phyloP scores from a whole-genome alignment of 2,329 filamentous ascomycete genomes.

The Aspergillus brasiliensis region DNA sequence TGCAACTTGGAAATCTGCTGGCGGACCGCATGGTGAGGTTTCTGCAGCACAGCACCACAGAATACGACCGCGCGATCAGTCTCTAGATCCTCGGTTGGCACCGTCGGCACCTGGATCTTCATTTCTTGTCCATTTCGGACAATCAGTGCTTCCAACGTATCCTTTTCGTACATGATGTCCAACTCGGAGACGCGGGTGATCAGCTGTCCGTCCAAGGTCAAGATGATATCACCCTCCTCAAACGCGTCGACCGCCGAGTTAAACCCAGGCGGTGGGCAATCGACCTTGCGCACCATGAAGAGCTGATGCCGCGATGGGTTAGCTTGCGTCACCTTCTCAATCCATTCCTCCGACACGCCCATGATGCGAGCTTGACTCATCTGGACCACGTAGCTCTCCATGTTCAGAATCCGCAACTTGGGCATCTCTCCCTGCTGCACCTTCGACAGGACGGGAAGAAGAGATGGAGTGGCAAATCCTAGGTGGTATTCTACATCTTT shows the following conservation, averaged over 20 bases:
- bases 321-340: constrained; percentile 80
- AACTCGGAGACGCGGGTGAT: constrained; percentile 92
- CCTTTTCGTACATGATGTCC: constrained; percentile 93
- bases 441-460: constrained; percentile 84
- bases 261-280: constrained; percentile 57
- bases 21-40: constrained; percentile 91
- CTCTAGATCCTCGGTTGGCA: constrained; percentile 86
- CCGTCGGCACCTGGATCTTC: constrained; percentile 75
- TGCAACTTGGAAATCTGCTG: constrained; percentile 97
- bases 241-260: constrained; percentile 61
- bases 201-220: constrained; percentile 86
- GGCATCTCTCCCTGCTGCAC: constrained; percentile 80
- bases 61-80: constrained; percentile 91
- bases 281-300: constrained; percentile 95
- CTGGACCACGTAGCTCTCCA: constrained; percentile 91
- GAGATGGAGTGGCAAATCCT: constrained; percentile 81
- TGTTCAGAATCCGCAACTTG: constrained; percentile 83
- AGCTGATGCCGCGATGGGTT: constrained; percentile 94
- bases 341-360: constrained; percentile 96
- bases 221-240: constrained; percentile 86
- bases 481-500: constrained; percentile 97
- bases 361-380: constrained; percentile 97
- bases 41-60: constrained; percentile 90
- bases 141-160: constrained; percentile 78
- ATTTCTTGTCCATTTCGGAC: constrained; percentile 83